Evolutionary conservation across 495 filamentous ascomycete genomes (phyloP).

Genomic region (Echria macrotheca): DNA sequence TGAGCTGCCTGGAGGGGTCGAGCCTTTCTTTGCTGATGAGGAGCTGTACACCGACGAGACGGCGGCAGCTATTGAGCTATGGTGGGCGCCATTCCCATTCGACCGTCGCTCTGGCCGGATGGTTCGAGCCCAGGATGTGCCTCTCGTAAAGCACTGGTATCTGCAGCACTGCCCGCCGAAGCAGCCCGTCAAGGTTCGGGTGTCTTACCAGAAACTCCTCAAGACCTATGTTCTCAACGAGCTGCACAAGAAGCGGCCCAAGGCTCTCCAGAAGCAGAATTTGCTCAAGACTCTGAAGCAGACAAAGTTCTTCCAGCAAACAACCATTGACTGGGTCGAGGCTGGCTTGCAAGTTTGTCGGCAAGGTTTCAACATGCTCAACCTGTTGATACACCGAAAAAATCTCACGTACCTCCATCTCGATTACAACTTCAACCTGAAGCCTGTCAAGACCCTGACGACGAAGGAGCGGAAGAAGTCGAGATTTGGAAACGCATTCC

Average conservation of each 20-base stretch:
- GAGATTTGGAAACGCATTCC: conserved; percentile 98
- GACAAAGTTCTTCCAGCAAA: conserved; percentile 99
- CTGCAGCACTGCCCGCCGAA: conserved; percentile 83
- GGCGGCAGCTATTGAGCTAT: conserved; percentile 83
- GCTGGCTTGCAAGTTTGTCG: conserved; percentile 96
- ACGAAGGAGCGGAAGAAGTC: conserved; percentile 99
- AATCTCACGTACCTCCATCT: conserved; percentile 98
- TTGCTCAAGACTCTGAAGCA: conserved; percentile 82
- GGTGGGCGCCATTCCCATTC: conserved; percentile 99
- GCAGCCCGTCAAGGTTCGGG: conserved; percentile 94
- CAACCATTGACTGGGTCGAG: conserved; percentile 98
- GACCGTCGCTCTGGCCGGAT: conserved; percentile 95
- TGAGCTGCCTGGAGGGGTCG: conserved; percentile 69
- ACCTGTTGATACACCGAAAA: conserved; percentile 95
- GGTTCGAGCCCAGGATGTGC: conserved; percentile 95
- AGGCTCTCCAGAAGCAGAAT: conserved; percentile 92
- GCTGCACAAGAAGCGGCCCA: conserved; percentile 87
- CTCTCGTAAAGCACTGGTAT: conserved; percentile 98
- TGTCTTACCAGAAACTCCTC: conserved; percentile 98
- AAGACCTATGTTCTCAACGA: conserved; percentile 97
- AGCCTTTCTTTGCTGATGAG: conserved; percentile 87
- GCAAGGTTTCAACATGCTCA: conserved; percentile 99
- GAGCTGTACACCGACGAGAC: conserved; percentile 88
- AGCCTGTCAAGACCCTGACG: conserved; percentile 97
- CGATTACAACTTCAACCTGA: conserved; percentile 99